These are phyloP conservation scores for Rhizopus arrhizus DNA, from an alignment of 371 early-diverging fungal species.

Conservation along the genomic window DNA sequence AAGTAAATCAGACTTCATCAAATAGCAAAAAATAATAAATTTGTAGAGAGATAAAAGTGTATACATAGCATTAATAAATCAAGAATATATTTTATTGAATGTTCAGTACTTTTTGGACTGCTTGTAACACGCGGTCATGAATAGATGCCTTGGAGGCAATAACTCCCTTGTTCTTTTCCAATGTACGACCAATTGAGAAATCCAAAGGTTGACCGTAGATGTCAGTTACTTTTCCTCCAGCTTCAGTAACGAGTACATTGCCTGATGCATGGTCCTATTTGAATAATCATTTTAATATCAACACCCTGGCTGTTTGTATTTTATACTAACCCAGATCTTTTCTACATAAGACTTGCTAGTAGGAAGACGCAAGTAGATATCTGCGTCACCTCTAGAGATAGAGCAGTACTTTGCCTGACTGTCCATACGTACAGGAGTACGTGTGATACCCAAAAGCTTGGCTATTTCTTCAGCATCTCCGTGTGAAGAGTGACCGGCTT, in stretches of 20 bases:
- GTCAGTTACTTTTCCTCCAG: slow-evolving; percentile 93
- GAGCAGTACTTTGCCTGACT: slow-evolving; percentile 93
- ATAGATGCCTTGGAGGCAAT: slow-evolving; percentile 76
- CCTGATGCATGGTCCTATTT: slow-evolving; percentile 94
- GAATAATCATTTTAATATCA: background rate
- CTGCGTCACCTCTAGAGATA: slow-evolving; percentile 87
- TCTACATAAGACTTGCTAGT: slow-evolving; percentile 81
- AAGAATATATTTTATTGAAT: slow-evolving; percentile 20
- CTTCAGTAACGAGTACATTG: slow-evolving; percentile 83
- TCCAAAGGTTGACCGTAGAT: slow-evolving; percentile 83
- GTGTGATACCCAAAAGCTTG: slow-evolving; percentile 71
- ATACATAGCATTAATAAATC: background rate
- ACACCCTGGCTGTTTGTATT: slow-evolving; percentile 2
- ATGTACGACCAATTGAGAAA: slow-evolving; percentile 85
- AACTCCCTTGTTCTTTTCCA: slow-evolving; percentile 86
- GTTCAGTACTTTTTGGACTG: slow-evolving; percentile 64
- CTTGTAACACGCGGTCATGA: slow-evolving; percentile 66
- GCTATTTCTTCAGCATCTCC: slow-evolving; percentile 80
- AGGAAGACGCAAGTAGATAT: slow-evolving; percentile 90
- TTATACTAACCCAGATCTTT: slow-evolving; percentile 87
- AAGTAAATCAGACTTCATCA: background rate
- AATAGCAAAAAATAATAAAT: background rate
- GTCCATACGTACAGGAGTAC: slow-evolving; percentile 85
- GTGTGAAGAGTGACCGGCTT: slow-evolving; percentile 90
- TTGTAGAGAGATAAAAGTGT: background rate